A percentile compares a stretch with the other conserved stretches of the same genome.
These are phyloP conservation scores for Gardenia jasminoides DNA, from an alignment of 257 asterid species.

Conservation along the genomic window DNA sequence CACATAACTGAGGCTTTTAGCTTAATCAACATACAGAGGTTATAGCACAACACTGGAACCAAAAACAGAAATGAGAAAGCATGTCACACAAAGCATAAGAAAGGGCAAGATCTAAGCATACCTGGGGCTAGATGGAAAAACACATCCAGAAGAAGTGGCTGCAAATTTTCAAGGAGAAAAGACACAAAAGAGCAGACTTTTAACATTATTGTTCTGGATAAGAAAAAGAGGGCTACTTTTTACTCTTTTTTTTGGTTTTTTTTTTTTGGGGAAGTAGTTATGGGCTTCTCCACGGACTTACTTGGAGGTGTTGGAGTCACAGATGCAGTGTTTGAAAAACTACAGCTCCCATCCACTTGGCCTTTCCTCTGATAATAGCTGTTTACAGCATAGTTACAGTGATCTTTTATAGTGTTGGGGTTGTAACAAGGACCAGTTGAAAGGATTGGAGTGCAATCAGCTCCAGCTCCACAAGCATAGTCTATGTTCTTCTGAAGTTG, in stretches of 20 bases:
- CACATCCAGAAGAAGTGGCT: slow-evolving; percentile 56
- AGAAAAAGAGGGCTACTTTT: neutral
- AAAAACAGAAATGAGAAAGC: neutral
- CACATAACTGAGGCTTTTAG: neutral
- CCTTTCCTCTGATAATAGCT: slow-evolving; percentile 73
- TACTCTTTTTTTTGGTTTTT: too few species aligned
- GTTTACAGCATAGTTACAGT: slow-evolving; percentile 84
- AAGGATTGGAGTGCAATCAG: slow-evolving; percentile 63
- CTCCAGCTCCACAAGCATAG: slow-evolving; percentile 84
- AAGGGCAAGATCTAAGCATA: slow-evolving; percentile 34
- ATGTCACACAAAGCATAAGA: neutral
- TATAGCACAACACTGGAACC: neutral
- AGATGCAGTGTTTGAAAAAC: slow-evolving; percentile 58
- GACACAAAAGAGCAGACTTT: neutral
- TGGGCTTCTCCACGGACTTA: slow-evolving; percentile 22
- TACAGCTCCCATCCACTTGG: slow-evolving; percentile 55
- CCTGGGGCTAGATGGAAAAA: slow-evolving; percentile 64
- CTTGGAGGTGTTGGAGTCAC: slow-evolving; percentile 41
- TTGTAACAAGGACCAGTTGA: slow-evolving; percentile 63
- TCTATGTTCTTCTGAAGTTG: slow-evolving; percentile 69
- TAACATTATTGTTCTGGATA: neutral
- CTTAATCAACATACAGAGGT: too few species aligned
- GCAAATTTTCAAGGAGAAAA: slow-evolving; percentile 18
- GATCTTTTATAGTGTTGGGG: slow-evolving; percentile 77
- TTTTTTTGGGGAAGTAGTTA: neutral